Percentiles rank a stretch among this genome's conserved stretches.
Evolutionary conservation across 768 basidiomycete species (phyloP).

Genomic region (Leccinellum luteum): DNA sequence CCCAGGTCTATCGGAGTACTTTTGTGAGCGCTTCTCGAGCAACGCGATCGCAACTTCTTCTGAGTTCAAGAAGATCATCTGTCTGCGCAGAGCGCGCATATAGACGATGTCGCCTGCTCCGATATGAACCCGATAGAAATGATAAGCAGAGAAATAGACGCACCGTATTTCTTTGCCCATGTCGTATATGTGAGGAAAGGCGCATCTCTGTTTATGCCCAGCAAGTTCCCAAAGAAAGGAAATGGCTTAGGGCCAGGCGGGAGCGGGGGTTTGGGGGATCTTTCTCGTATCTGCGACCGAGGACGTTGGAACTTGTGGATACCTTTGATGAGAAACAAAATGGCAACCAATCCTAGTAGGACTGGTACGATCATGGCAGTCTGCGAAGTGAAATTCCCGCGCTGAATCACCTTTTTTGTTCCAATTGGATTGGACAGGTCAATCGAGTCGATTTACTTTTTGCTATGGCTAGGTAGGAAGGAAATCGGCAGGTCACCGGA

Average conservation of each 20-base stretch:
- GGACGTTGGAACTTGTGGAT: too few relatives aligned
- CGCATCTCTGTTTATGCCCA: slow-evolving; percentile 7
- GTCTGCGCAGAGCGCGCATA: slow-evolving; percentile 37
- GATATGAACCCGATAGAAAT: background rate
- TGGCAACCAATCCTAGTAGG: too few relatives aligned
- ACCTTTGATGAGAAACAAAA: too few relatives aligned
- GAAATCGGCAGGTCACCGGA: too few relatives aligned
- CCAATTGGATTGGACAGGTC: too few relatives aligned
- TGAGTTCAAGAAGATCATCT: slow-evolving; percentile 50
- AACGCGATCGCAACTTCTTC: slow-evolving; percentile 45
- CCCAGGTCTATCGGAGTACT: slow-evolving; percentile 39
- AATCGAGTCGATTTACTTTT: too few relatives aligned
- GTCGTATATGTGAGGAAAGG: slow-evolving; percentile 11
- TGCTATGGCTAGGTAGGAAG: too few relatives aligned
- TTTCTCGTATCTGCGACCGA: too few relatives aligned
- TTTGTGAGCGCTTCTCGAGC: slow-evolving; percentile 49
- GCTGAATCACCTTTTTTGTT: too few relatives aligned
- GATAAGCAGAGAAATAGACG: background rate
- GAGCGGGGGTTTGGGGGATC: background rate
- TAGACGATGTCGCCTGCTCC: background rate
- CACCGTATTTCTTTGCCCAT: slow-evolving; percentile 23
- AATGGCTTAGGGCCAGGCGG: slow-evolving; percentile 20
- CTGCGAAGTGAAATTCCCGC: too few relatives aligned
- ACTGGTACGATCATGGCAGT: too few relatives aligned
- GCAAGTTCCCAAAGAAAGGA: slow-evolving; percentile 15